Base-by-base conservation (phyloP, 352 stramenopile genomes). In the Globisporangium radiosum region DNA sequence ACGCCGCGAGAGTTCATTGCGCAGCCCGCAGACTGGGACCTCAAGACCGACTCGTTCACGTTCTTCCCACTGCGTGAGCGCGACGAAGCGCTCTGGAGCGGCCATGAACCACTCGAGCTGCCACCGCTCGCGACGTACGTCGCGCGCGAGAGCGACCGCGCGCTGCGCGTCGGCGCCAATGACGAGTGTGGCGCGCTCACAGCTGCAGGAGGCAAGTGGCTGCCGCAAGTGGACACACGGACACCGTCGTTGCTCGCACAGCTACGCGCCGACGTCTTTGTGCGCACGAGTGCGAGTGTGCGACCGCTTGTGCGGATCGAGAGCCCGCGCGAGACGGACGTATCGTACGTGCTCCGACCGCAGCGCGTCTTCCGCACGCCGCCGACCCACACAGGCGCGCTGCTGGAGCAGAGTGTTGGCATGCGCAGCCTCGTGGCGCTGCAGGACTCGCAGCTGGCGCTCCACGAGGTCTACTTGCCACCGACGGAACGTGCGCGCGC, bases 31-130 rank as follows among this genome's bases (percentile, higher is more conserved):
- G 72, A 86, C 47, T 79, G 73, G 64, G 66, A 72, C 5, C 63
- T 84, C 1, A 70, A 78, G 54, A 76, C 75, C 19, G 70, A 89
- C 49, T 60, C 82, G 33, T 77, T 92, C 15, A 59, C 64, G 11
- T 86, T 88, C 59, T 79, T 94, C 57, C 66, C 73, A 13, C 63
- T 95, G 19, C 73, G 73, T 33, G 72, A 85, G 55, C 78, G 70
- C 9, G 71, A 90, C 17, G 83, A 92, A 60, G 79, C 79, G 45
- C 74, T 89, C 42, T 60, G 88, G 44, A 78, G 74, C 56, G 80
- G 82, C 56, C 83, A 93, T 52, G 71, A 84, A 5, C 65, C 64
- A 0, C 53, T 91, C 0, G 59, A 70, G n/a, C 58, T 85, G 39
- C 81, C 83, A 1, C 66, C 78, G 33, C 63, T 92, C 47, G 62